Base-by-base conservation (phyloP, 2,329 filamentous ascomycete species). In the Gaeumannomyces tritici region DNA sequence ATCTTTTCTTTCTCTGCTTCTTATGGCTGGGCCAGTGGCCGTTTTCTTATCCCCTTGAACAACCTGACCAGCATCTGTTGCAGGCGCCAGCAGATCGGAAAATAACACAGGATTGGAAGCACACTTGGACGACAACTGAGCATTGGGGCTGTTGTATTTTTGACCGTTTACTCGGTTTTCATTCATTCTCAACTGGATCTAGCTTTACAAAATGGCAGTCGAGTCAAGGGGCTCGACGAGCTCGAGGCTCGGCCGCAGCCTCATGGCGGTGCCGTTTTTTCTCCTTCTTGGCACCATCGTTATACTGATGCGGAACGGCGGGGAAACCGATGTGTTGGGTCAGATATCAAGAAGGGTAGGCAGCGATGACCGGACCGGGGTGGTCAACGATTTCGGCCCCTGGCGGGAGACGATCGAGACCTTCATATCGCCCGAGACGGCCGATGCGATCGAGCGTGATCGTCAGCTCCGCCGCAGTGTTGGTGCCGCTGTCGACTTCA, bases 391-490 rank as follows among this genome's bases (percentile, higher is more conserved):
- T 21, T 9, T 51, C 18, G 42, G 42, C 2, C 21, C 60, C 26
- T 61, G 60, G 60, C 29, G 55, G 51, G 51, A 27, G 13, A 35
- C 54, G 1, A 29, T 61, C n/a, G 60, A 61, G 29, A 27, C 11
- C 15, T 21, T 61, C 29, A 21, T 61, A 28, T 61, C 60, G 3
- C 51, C 29, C 27, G 60, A 61, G 51, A 61, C 60, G 60, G 60
- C 54, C n/a, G 60, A 61, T 26, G 31, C 51, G 29, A n/a, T 61
- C 27, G 12, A 56, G 54, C 26, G 12, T 4, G 60, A 61, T 28
- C 29, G 35, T 13, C 60, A 61, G 54, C 60, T 61, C 27, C 21
- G 60, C n/a, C 51, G 54, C 21, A 61, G 42, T n/a, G 11, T 61
- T n/a, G 60, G 54, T 7, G n/a, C 35, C 29, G 60, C 54, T 1